Evolutionary conservation across 1,139 yeast species (phyloP).

Genomic region (Saccharomycopsis phalli): DNA sequence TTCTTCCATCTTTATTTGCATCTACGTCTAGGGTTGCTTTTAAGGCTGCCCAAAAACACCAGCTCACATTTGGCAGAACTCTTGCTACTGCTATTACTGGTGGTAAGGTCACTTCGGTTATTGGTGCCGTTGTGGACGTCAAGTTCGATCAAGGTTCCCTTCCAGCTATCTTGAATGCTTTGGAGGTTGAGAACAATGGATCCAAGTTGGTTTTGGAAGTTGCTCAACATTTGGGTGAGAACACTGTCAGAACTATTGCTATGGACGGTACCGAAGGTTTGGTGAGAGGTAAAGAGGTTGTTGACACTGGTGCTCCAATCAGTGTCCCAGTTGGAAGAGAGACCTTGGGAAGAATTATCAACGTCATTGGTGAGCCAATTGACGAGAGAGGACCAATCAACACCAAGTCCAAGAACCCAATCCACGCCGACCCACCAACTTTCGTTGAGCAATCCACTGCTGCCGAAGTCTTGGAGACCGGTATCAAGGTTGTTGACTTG

Average conservation of each 20-base stretch:
- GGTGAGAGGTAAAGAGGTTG: conserved; percentile 90
- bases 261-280: conserved; percentile 99
- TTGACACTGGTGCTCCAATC: conserved; percentile 97
- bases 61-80: conserved; percentile 61
- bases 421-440: conserved; percentile 95
- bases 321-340: conserved; percentile 99
- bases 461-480: conserved; percentile 98
- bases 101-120: conserved; percentile 96
- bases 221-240: conserved; percentile 99
- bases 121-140: conserved; percentile 99
- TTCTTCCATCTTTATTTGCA: conserved; percentile 87
- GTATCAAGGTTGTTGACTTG: conserved; percentile 99
- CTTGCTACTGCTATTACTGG: conserved; percentile 76
- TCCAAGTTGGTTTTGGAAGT: conserved; percentile 87
- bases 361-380: conserved; percentile 98
- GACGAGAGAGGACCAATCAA: conserved; percentile 99
- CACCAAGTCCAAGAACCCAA: conserved; percentile 88
- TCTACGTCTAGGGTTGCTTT: conserved; percentile 84
- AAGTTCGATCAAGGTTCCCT: conserved; percentile 96
- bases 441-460: conserved; percentile 95
- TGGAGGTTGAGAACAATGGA: conserved; percentile 67
- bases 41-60: conserved; percentile 81
- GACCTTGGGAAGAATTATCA: conserved; percentile 96
- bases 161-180: conserved; percentile 96
- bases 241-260: conserved; percentile 99